Evolutionary conservation across 2,329 filamentous ascomycete species (phyloP).

Genomic region (Saccharata proteae): DNA sequence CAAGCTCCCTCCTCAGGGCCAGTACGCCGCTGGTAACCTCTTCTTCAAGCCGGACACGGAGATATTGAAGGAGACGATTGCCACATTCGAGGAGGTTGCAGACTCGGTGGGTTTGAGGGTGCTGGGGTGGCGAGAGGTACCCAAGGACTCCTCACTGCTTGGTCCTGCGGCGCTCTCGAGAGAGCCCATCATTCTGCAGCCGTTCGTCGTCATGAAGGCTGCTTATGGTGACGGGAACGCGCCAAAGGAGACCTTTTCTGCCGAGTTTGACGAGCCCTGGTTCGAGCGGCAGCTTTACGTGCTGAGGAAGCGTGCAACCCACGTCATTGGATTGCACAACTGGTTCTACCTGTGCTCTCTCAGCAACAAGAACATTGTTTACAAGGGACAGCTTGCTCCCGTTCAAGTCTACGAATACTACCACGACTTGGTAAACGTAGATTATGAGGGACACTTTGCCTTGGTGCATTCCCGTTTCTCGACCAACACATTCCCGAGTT

Average conservation of each 20-base stretch:
- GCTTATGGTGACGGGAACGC: constrained; percentile 72
- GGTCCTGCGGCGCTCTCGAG: constrained; percentile 86
- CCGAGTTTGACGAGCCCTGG: constrained; percentile 68
- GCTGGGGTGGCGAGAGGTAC: constrained; percentile 91
- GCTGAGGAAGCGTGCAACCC: constrained; percentile 85
- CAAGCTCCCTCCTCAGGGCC: constrained; percentile 73
- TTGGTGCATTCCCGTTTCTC: constrained; percentile 95
- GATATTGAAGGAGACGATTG: constrained; percentile 78
- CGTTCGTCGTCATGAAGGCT: constrained; percentile 79
- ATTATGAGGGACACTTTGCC: constrained; percentile 95
- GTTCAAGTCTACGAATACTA: constrained; percentile 97
- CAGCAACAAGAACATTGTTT: constrained; percentile 97
- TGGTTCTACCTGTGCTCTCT: constrained; percentile 98
- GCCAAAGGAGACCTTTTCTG: constrained; percentile 65
- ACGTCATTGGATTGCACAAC: constrained; percentile 89
- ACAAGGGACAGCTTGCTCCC: constrained; percentile 92
- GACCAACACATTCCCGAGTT: constrained; percentile 96
- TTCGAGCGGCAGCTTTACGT: constrained; percentile 94
- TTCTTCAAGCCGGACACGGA: constrained; percentile 97
- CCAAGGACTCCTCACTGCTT: constrained; percentile 82
- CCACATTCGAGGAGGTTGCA: constrained; percentile 88
- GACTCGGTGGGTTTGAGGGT: constrained; percentile 78
- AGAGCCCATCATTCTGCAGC: constrained; percentile 90
- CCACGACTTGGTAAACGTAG: constrained; percentile 89
- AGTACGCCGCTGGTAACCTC: constrained; percentile 94